Percentiles rank a stretch among this genome's conserved stretches.
phyloP scores from a whole-genome alignment of 1,284 basidiomycete genomes.

The Sporisorium sorghi region DNA sequence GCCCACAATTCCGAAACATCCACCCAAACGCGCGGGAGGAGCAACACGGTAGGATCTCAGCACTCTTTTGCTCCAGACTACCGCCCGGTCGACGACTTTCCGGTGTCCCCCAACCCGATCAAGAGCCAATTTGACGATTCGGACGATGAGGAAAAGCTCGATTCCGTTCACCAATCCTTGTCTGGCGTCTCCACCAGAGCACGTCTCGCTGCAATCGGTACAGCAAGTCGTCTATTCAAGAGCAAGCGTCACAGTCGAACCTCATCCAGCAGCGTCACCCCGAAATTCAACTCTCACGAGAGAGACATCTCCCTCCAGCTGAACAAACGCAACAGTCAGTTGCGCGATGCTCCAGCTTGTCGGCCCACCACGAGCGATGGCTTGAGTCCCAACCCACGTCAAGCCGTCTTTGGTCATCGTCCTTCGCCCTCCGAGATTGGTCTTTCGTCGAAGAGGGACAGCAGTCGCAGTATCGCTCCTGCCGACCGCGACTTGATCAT shows the following conservation, averaged over 20 bases:
- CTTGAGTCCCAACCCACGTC: conserved; percentile 21
- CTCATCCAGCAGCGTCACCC: conserved; percentile 3
- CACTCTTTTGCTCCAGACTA: neutral
- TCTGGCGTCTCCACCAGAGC: conserved; percentile 18
- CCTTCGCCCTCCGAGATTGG: conserved; percentile 26
- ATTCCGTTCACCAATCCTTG: neutral
- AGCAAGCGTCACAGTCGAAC: conserved; percentile 19
- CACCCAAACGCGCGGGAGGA: neutral
- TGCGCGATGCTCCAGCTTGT: neutral
- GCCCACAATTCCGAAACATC: neutral
- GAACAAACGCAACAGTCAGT: conserved; percentile 1
- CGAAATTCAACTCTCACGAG: neutral
- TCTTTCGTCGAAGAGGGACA: neutral
- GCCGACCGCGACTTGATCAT: conserved; percentile 27
- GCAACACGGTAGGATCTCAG: conserved; percentile 16
- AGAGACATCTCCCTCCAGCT: neutral
- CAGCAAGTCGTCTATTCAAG: conserved; percentile 43
- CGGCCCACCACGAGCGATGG: conserved; percentile 20
- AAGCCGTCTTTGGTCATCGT: conserved; percentile 33
- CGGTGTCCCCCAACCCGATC: conserved; percentile 9
- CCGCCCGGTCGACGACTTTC: neutral
- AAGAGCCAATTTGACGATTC: conserved; percentile 49
- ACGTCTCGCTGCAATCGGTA: conserved; percentile 36
- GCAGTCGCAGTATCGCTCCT: neutral
- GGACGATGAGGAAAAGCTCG: conserved; percentile 43